Evolutionary conservation across 176 grass and related monocot genomes (phyloP).

Genomic region (sorghum (Sorghum bicolor)): Sorghum_bicolor_NCBIv3 NC_012879.2:49727001-49727500

Average conservation of each 20-base stretch:
- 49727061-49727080: no score
- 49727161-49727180: no score
- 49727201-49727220: neutral
- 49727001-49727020: no score
- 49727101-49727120: no score
- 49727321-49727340: neutral
- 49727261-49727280: neutral
- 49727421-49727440: constrained; percentile 97
- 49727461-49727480: constrained; percentile 65
- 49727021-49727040: no score
- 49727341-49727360: neutral
- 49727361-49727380: neutral
- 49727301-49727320: neutral
- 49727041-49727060: no score
- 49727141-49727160: no score
- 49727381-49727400: constrained; percentile 80
- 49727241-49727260: neutral
- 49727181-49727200: no score
- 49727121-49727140: no score
- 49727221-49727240: neutral
- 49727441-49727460: constrained; percentile 95
- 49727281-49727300: neutral
- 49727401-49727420: constrained; percentile 97
- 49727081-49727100: no score
- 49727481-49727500: constrained; percentile 13